Evolutionary conservation across 345 rosid genomes (phyloP).

Genomic region (Anastatica hierochuntica): DNA sequence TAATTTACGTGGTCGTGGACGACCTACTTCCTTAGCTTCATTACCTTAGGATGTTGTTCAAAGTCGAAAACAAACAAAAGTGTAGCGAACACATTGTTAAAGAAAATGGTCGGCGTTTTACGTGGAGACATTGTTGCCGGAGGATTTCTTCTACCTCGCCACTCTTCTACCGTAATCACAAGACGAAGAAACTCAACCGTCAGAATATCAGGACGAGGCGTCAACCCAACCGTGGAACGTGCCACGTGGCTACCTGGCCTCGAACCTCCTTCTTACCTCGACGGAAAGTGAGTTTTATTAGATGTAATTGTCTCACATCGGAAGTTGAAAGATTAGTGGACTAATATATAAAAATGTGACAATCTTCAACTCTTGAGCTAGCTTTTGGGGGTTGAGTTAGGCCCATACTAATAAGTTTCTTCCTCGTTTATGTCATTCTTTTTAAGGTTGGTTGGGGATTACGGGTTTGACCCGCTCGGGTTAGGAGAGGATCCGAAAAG

Average conservation of each 20-base stretch:
- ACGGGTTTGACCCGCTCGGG: constrained; percentile 89
- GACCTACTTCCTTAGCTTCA: too few relatives aligned
- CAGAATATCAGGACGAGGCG: neutral
- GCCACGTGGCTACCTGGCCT: constrained; percentile 96
- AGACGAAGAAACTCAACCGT: constrained; percentile 14
- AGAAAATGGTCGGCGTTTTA: constrained; percentile 16
- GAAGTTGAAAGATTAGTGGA: too few relatives aligned
- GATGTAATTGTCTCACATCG: too few relatives aligned
- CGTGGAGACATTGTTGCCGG: constrained; percentile 19
- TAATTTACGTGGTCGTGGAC: too few relatives aligned
- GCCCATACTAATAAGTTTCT: too few relatives aligned
- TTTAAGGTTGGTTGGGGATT: constrained; percentile 70
- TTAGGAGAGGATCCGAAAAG: constrained; percentile 84
- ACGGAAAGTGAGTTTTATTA: constrained; percentile 56
- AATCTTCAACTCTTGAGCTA: too few relatives aligned
- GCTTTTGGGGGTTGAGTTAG: too few relatives aligned
- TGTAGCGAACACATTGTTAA: neutral
- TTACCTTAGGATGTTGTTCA: too few relatives aligned
- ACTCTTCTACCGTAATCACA: neutral
- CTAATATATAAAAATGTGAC: too few relatives aligned
- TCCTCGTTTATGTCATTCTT: too few relatives aligned
- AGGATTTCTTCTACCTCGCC: neutral
- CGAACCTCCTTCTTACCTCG: constrained; percentile 76
- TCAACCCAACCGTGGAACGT: constrained; percentile 34
- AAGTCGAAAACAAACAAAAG: neutral